Percentiles rank a stretch among this genome's conserved stretches.
Evolutionary conservation across 192 early-diverging fungal species (phyloP).

Genomic region (Coemansia sp.): DNA sequence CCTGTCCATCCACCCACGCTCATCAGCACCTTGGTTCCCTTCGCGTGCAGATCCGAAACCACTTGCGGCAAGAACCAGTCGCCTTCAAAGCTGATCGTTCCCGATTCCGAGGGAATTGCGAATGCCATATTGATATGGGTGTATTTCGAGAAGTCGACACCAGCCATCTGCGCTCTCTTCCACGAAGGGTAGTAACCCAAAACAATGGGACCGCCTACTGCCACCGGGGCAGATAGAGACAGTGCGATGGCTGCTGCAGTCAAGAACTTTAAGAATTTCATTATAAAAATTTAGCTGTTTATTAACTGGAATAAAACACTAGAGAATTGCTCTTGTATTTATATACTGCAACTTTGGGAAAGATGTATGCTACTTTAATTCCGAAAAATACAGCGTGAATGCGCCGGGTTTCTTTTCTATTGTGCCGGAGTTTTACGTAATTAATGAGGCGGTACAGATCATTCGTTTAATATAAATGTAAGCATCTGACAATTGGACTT

Average conservation of each 20-base stretch:
- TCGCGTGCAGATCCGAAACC: conserved; percentile 52
- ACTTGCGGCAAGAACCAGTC: conserved; percentile 45
- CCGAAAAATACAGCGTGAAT: no score
- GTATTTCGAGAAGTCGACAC: conserved; percentile 51
- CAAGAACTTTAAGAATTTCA: neutral
- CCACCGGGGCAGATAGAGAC: conserved; percentile 1
- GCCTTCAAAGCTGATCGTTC: conserved; percentile 40
- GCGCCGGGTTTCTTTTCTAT: no score
- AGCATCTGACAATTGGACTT: no score
- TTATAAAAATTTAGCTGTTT: neutral
- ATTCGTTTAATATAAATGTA: no score
- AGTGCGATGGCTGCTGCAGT: neutral
- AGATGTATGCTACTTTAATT: no score
- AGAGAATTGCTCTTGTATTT: no score
- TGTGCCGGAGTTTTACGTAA: no score
- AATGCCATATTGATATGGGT: conserved; percentile 73
- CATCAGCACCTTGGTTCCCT: conserved; percentile 60
- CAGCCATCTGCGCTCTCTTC: conserved; percentile 27
- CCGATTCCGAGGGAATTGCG: conserved; percentile 43
- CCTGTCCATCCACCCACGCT: conserved; percentile 75
- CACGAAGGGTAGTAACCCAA: conserved; percentile 50
- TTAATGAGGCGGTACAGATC: no score
- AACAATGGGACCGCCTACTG: conserved; percentile 11
- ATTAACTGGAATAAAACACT: no score
- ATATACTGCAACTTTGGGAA: no score